Conservation (phyloP, 2,329 filamentous ascomycete species). For the Cladosporium colombiae region DNA sequence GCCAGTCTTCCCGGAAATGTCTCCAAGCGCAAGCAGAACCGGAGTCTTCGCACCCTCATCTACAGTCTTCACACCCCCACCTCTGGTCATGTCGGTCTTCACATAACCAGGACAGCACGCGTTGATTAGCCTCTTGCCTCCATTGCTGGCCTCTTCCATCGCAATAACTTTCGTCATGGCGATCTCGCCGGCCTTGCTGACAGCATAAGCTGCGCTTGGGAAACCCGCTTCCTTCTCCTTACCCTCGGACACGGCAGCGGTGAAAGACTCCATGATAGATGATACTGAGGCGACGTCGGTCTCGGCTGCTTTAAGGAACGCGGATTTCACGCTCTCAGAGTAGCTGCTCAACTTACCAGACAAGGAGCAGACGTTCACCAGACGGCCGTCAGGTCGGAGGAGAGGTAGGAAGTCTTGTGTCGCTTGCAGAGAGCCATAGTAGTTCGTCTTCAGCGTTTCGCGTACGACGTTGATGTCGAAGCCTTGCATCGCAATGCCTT, state of each 20-base stretch:
- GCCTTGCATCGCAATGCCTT: constrained; percentile 32
- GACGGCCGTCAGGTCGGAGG: constrained; percentile 46
- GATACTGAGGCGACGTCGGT: constrained; percentile 44
- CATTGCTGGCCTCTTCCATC: constrained; percentile 31
- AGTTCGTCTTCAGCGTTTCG: constrained; percentile 53
- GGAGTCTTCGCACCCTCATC: constrained; percentile 40
- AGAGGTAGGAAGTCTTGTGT: constrained; percentile 49
- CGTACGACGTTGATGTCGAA: constrained; percentile 51
- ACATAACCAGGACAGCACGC: constrained; percentile 41
- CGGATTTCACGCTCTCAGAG: constrained; percentile 43
- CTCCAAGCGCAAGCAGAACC: constrained; percentile 38
- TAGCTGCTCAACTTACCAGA: constrained; percentile 51
- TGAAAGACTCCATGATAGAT: constrained; percentile 53
- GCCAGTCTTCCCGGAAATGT: constrained; percentile 37
- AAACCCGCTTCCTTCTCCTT: constrained; percentile 52
- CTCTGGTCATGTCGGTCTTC: constrained; percentile 42
- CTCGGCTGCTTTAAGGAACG: constrained; percentile 42
- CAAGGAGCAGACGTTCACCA: constrained; percentile 54
- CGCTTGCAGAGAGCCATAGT: constrained; percentile 53
- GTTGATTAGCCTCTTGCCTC: constrained; percentile 36
- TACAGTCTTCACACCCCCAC: constrained; percentile 37
- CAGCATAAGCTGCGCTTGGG: constrained; percentile 53
- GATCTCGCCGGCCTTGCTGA: constrained; percentile 41
- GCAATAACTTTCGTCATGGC: constrained; percentile 40
- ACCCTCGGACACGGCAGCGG: constrained; percentile 47